Evolutionary conservation across 768 basidiomycete species (phyloP).

Genomic region (Hygrocybe coccinea): DNA sequence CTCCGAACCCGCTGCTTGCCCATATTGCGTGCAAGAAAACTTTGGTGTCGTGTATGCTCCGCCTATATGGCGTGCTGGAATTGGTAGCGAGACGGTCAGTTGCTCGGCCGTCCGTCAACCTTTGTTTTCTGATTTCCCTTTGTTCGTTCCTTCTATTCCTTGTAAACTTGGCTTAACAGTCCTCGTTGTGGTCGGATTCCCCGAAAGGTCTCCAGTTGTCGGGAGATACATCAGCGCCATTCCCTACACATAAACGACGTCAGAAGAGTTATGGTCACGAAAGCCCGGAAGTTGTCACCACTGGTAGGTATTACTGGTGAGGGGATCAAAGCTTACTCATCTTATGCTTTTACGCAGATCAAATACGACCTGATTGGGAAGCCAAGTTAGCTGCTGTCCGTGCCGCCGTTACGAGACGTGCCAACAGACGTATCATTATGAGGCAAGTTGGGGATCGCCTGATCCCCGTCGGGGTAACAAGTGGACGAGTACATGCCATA

Average conservation of each 20-base stretch:
- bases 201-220: constrained; percentile 44
- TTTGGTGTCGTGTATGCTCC: constrained; percentile 89
- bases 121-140: constrained; percentile 5
- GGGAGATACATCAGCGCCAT: constrained; percentile 18
- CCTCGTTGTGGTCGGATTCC: constrained; percentile 46
- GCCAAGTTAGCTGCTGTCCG: constrained; percentile 89
- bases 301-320: constrained; percentile 46
- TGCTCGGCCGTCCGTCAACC: constrained; percentile 42
- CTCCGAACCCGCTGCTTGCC: constrained; percentile 94
- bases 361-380: constrained; percentile 98
- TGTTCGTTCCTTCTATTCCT: constrained; percentile 10
- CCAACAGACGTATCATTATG: constrained; percentile 96
- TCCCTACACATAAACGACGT: constrained; percentile 60
- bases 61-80: constrained; percentile 76
- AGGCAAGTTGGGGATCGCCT: constrained; percentile 96
- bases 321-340: constrained; percentile 9
- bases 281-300: constrained; percentile 86
- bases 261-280: constrained; percentile 87
- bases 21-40: constrained; percentile 96
- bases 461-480: constrained; percentile 94
- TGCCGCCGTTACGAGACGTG: constrained; percentile 92
- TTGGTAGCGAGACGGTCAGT: constrained; percentile 60
- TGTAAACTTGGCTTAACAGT: not conserved
- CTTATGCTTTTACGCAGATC: constrained; percentile 50
- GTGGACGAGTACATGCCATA: constrained; percentile 72